These are phyloP conservation scores for Puccinia coronata DNA, from an alignment of 1,284 basidiomycete genomes.

Conservation along the genomic window DNA sequence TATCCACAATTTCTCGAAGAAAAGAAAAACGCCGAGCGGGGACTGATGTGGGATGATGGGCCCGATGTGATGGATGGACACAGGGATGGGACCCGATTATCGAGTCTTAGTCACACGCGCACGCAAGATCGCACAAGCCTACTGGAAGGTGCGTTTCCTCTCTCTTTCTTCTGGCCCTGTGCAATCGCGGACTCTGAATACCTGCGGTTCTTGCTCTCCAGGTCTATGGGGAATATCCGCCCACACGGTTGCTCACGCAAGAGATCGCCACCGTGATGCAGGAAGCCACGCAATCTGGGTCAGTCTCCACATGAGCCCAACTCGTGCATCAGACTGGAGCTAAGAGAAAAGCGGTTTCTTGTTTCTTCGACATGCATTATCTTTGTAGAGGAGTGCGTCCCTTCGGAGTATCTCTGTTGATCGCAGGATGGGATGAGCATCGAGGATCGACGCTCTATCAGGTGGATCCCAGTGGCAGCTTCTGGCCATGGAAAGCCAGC, in stretches of 20 bases:
- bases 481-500: slow-evolving; percentile 99
- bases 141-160: slow-evolving; percentile 71
- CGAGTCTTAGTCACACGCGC: slow-evolving; percentile 89
- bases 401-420: slow-evolving; percentile 92
- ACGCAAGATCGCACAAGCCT: slow-evolving; percentile 94
- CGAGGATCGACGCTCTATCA: slow-evolving; percentile 93
- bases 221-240: slow-evolving; percentile 98
- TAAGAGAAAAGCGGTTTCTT: no score
- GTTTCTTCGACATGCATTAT: no score
- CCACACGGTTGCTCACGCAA: slow-evolving; percentile 90
- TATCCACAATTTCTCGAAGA: neutral
- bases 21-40: neutral
- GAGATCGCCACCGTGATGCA: slow-evolving; percentile 99
- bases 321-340: no score
- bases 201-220: neutral
- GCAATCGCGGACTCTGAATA: neutral
- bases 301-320: slow-evolving; percentile 57
- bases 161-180: neutral
- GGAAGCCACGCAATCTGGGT: slow-evolving; percentile 98
- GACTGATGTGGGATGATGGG: no score
- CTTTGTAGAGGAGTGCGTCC: slow-evolving; percentile 84
- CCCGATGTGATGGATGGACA: no score
- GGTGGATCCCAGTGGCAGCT: slow-evolving; percentile 97
- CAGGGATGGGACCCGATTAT: slow-evolving; percentile 98
- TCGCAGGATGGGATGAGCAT: slow-evolving; percentile 91